These are phyloP conservation scores for Hanseniaspora lindneri DNA, from an alignment of 805 yeast species.

Conservation along the genomic window DNA sequence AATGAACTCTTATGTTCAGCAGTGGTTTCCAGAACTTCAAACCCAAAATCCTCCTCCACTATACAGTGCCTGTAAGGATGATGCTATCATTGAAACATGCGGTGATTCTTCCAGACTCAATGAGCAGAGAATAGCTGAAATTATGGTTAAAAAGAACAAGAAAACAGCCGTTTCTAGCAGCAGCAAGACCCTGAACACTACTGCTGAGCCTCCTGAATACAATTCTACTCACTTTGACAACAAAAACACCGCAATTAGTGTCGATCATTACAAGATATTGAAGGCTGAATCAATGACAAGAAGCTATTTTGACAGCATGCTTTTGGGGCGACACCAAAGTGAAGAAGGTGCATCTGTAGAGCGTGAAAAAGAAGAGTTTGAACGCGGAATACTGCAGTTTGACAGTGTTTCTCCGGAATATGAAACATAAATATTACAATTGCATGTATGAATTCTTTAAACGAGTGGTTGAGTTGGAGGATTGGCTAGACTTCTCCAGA, in stretches of 20 bases:
- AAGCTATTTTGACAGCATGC: conserved; percentile 3
- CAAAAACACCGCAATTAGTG: conserved; percentile 1
- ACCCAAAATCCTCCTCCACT: conserved; percentile 19
- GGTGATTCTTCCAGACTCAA: too few relatives aligned
- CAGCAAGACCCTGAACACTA: not conserved
- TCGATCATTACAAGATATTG: conserved; percentile 4
- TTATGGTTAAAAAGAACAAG: too few relatives aligned
- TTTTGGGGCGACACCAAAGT: not conserved
- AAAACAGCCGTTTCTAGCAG: not conserved
- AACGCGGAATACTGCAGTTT: not conserved
- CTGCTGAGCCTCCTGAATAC: conserved; percentile 1
- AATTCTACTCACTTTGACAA: not conserved
- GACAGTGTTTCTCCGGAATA: conserved; percentile 8
- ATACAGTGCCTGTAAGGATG: conserved; percentile 18
- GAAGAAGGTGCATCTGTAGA: not conserved
- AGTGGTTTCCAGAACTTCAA: conserved; percentile 15
- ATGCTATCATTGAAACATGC: conserved; percentile 27
- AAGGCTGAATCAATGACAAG: not conserved
- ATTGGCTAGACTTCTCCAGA: too few relatives aligned
- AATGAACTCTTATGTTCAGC: conserved; percentile 13
- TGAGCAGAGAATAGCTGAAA: too few relatives aligned
- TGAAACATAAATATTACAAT: not conserved
- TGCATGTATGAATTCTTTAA: not conserved
- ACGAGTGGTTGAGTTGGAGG: not conserved
- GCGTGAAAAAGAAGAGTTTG: not conserved